Evolutionary conservation across 495 filamentous ascomycete species (phyloP), one percentile per base, ranked within the genome.

Genomic region (Sordaria brevicollis): DNA sequence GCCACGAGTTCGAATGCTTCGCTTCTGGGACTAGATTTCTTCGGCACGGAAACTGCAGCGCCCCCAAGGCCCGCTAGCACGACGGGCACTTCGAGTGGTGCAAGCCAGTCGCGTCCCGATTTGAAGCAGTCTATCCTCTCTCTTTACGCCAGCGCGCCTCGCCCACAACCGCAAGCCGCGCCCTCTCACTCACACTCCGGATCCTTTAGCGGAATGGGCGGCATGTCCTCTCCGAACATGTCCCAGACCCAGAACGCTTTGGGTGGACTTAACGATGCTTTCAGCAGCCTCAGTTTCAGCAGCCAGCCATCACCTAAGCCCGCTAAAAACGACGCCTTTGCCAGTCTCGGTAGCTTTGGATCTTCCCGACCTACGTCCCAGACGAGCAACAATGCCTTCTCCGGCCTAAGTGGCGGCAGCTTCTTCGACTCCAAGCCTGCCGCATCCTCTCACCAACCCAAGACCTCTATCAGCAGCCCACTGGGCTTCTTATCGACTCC

Each of bases 71-170:
- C 93, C 6, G 84, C 88, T 5, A 95, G 91, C 78, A 90, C 90
- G 13, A 85, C 86, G 37, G 87, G 90, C 21, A 87, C 87, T 29
- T 80, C 86, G 10, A 82, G 84, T 21, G 75, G 86, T 6, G 81
- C 81, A 19, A 83, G 83, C 35, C 88, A 91, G 73, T 97, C 94
- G 49, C 85, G 95, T 41, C 94, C 96, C 2, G 95, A 99, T 78
- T 83, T 99, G 41, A 98, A 98, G 79, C 94, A 97, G 78, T 97
- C 94, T 13, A 99, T 99, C 69, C 81, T 99, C 11, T 98, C 96
- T 3, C 84, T 99, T 8, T 99, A 99, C 76, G 92, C 95, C 38
- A 92, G 94, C 43, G 90, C 92, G 43, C 91, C 90, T 19, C 85
- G 87, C 70, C 86, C 89, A 41, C 90, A 90, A 73, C 85, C 84